These are phyloP conservation scores for Amanita subjunquillea DNA, from an alignment of 768 basidiomycete genomes.

Conservation along the genomic window DNA sequence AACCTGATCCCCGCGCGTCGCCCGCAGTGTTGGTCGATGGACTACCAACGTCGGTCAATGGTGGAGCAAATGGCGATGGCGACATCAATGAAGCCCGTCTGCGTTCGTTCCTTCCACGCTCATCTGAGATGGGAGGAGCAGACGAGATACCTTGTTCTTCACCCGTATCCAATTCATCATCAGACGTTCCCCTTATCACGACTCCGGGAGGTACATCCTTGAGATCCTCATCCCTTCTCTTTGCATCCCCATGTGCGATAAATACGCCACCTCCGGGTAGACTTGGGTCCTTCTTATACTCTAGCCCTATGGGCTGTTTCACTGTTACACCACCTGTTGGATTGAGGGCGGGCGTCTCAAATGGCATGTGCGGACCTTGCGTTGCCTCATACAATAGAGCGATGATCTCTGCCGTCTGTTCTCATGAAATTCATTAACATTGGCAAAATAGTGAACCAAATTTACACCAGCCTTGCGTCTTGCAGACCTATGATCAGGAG, in stretches of 20 bases:
- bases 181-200: constrained; percentile 37
- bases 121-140: constrained; percentile 11
- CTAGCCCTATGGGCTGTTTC: constrained; percentile 43
- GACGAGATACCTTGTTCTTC: constrained; percentile 9
- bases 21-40: constrained; percentile 7
- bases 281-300: constrained; percentile 71
- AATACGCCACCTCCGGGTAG: constrained; percentile 86
- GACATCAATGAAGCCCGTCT: neutral
- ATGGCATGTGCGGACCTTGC: constrained; percentile 47
- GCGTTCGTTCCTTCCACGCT: constrained; percentile 4
- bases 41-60: neutral
- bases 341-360: constrained; percentile 61
- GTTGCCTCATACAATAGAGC: constrained; percentile 87
- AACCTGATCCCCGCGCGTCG: neutral
- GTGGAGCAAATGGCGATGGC: constrained; percentile 5
- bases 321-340: constrained; percentile 64
- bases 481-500: constrained; percentile 90
- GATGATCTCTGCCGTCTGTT: constrained; percentile 86
- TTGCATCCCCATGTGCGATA: constrained; percentile 44
- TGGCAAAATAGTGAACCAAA: constrained; percentile 3
- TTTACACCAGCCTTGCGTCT: constrained; percentile 65
- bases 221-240: constrained; percentile 30
- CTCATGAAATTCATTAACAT: neutral
- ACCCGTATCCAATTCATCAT: constrained; percentile 32
- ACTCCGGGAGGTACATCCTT: constrained; percentile 46